Conservation (phyloP, 176 grass and related monocot species). For the Lolium multiflorum region DNA sequence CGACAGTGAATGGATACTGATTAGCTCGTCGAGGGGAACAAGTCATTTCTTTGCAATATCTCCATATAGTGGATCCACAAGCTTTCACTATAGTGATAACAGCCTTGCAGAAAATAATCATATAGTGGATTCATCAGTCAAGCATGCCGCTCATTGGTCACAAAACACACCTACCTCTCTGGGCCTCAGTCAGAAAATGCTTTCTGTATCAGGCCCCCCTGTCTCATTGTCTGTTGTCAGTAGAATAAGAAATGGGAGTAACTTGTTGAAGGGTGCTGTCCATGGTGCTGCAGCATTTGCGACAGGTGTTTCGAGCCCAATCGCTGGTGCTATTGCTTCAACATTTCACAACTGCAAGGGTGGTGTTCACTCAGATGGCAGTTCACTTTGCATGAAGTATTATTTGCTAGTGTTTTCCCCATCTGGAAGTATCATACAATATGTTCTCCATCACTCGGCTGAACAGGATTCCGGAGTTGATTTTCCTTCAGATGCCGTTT, state of each 20-base stretch:
- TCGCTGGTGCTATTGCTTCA: constrained; percentile 72
- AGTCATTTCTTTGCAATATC: constrained; percentile 88
- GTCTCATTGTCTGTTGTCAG: constrained; percentile 83
- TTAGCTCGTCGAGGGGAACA: constrained; percentile 94
- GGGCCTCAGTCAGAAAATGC: constrained; percentile 66
- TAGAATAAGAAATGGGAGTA: constrained; percentile 90
- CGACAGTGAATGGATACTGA: constrained; percentile 98
- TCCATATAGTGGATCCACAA: constrained; percentile 66
- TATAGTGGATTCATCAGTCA: constrained; percentile 50
- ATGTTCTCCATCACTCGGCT: constrained; percentile 65
- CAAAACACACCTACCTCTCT: constrained; percentile 49
- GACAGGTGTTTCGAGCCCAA: constrained; percentile 65
- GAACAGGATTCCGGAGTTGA: constrained; percentile 55
- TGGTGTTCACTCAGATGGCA: constrained; percentile 45
- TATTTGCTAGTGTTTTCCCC: constrained; percentile 88
- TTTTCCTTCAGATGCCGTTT: constrained; percentile 41
- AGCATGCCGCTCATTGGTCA: constrained; percentile 43
- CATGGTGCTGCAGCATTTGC: constrained; percentile 76
- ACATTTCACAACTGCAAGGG: constrained; percentile 80
- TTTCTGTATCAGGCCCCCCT: constrained; percentile 60
- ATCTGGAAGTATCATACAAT: constrained; percentile 89
- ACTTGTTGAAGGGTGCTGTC: constrained; percentile 74
- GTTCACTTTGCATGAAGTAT: constrained; percentile 56
- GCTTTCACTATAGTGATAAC: constrained; percentile 56
- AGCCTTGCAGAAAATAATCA: constrained; percentile 54